Evolutionary conservation across 2,329 filamentous ascomycete genomes (phyloP).

Genomic region (Alternaria sp.): DNA sequence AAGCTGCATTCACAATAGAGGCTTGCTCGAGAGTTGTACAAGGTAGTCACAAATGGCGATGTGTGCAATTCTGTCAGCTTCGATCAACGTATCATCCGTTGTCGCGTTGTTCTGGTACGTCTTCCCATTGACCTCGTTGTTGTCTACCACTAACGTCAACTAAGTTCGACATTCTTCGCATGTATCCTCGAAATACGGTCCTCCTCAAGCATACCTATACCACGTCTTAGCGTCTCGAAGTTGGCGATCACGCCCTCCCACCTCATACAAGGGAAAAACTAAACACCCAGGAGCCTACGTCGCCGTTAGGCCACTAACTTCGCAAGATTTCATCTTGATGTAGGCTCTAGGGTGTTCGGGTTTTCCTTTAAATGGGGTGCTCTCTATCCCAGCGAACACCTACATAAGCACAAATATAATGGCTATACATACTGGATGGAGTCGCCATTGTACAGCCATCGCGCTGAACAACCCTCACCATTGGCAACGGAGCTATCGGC

Average conservation of each 20-base stretch:
- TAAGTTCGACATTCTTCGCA: background rate
- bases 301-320: no score
- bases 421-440: background rate
- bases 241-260: background rate
- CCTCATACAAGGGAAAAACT: no score
- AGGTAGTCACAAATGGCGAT: background rate
- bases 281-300: no score
- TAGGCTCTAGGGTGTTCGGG: no score
- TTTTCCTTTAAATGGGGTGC: no score
- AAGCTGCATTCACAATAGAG: background rate
- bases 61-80: background rate
- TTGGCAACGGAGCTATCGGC: background rate
- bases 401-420: background rate
- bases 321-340: no score
- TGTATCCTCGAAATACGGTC: background rate
- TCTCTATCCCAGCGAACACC: background rate
- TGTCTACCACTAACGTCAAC: background rate
- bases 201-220: background rate
- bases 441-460: background rate
- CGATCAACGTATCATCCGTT: background rate
- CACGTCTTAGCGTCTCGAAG: background rate
- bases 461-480: background rate
- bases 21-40: background rate
- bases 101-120: background rate
- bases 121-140: background rate